Percentiles rank a stretch among this genome's conserved stretches.
These are phyloP conservation scores for Lactarius quietus DNA, from an alignment of 768 basidiomycete species.

Conservation along the genomic window DNA sequence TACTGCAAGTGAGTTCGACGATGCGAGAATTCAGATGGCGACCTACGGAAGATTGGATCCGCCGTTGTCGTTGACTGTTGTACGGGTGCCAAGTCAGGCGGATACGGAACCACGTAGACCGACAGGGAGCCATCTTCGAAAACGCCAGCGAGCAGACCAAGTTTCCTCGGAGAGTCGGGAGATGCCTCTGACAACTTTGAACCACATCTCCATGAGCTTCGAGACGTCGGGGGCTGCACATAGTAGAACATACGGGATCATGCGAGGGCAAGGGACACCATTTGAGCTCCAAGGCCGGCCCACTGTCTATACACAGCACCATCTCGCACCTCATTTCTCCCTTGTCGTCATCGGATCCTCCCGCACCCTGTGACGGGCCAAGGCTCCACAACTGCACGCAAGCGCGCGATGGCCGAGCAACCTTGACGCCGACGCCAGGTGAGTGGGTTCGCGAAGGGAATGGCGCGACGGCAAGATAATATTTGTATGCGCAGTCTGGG, in stretches of 20 bases:
- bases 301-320: constrained; percentile 79
- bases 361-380: constrained; percentile 25
- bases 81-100: constrained; percentile 43
- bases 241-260: constrained; percentile 43
- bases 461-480: constrained; percentile 83
- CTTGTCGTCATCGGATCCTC: constrained; percentile 28
- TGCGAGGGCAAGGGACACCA: constrained; percentile 93
- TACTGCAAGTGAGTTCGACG: constrained; percentile 29
- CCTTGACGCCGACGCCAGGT: constrained; percentile 62
- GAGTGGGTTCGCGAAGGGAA: constrained; percentile 62
- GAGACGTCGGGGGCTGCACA: neutral
- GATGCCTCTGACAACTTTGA: constrained; percentile 18
- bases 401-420: constrained; percentile 50
- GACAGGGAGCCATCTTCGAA: constrained; percentile 87
- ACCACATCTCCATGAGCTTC: neutral
- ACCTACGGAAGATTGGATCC: constrained; percentile 20
- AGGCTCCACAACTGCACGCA: constrained; percentile 89
- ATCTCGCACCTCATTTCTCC: constrained; percentile 73
- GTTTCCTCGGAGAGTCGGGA: constrained; percentile 43
- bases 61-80: neutral
- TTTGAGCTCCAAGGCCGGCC: constrained; percentile 75
- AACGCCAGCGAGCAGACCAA: constrained; percentile 80
- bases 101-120: constrained; percentile 77
- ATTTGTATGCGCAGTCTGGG: constrained; percentile 52
- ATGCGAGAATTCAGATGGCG: neutral